phyloP scores from a whole-genome alignment of 345 rosid species.

The Dipteronia sinensis region DNA sequence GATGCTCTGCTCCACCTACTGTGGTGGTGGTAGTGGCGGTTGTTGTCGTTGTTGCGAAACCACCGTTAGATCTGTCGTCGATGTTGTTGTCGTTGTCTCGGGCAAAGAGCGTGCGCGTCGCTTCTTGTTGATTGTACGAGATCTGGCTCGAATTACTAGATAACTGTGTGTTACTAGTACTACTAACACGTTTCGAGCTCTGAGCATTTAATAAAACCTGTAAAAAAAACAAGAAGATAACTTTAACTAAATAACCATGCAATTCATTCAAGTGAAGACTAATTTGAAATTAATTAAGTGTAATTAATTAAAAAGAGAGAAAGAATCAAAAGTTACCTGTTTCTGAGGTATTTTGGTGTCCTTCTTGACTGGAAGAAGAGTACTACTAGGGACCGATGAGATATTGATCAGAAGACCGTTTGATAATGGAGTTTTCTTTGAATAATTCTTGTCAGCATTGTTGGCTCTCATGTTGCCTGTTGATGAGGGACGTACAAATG shows the following conservation, averaged over 20 bases:
- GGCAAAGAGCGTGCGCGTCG: slow-evolving; percentile 26
- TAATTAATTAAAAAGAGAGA: neutral
- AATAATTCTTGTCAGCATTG: slow-evolving; percentile 55
- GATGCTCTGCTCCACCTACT: slow-evolving; percentile 32
- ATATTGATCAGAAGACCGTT: slow-evolving; percentile 40
- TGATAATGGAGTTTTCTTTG: slow-evolving; percentile 58
- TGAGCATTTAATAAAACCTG: slow-evolving; percentile 35
- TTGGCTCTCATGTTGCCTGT: slow-evolving; percentile 30
- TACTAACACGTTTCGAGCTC: slow-evolving; percentile 39
- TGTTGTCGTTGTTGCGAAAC: neutral
- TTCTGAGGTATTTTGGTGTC: slow-evolving; percentile 55
- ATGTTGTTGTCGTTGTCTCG: slow-evolving; percentile 15
- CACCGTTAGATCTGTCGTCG: slow-evolving; percentile 27
- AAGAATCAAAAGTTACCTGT: slow-evolving; percentile 43
- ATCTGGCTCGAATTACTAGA: slow-evolving; percentile 61
- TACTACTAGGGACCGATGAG: slow-evolving; percentile 37
- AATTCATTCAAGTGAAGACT: neutral
- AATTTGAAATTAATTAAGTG: neutral
- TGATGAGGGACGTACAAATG: slow-evolving; percentile 53
- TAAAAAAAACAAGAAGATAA: slow-evolving; percentile 23
- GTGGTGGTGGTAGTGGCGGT: slow-evolving; percentile 23
- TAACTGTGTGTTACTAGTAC: slow-evolving; percentile 44
- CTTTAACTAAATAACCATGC: neutral
- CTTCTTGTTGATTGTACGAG: slow-evolving; percentile 39
- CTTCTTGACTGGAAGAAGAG: slow-evolving; percentile 70